These are phyloP conservation scores for Wallacemonas sp. DNA, from an alignment of 208 protist species.

Conservation along the genomic window DNA sequence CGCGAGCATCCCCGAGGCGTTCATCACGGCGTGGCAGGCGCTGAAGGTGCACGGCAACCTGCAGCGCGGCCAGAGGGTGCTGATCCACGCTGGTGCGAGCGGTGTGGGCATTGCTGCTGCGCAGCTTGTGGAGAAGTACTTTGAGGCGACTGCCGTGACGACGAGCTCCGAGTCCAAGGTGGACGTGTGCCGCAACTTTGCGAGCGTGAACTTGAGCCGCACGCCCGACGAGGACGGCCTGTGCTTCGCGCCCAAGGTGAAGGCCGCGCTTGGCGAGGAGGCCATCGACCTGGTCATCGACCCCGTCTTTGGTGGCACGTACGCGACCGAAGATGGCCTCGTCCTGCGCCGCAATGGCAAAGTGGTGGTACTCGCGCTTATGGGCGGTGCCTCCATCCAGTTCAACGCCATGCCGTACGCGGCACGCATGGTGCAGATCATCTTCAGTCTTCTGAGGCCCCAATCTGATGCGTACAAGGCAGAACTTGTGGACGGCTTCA, in stretches of 20 bases:
- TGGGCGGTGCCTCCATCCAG: conserved; percentile 52
- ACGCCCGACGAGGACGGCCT: conserved; percentile 48
- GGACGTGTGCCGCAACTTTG: conserved; percentile 56
- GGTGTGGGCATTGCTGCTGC: conserved; percentile 82
- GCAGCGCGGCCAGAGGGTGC: conserved; percentile 58
- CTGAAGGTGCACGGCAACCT: conserved; percentile 72
- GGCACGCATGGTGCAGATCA: not conserved
- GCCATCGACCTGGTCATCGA: conserved; percentile 75
- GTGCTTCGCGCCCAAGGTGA: conserved; percentile 64
- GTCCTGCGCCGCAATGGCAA: conserved; percentile 54
- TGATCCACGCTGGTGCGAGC: conserved; percentile 89
- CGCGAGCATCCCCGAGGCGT: conserved; percentile 90
- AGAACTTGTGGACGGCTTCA: not conserved
- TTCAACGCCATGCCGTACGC: conserved; percentile 44
- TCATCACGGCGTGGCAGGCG: conserved; percentile 92
- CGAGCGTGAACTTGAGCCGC: conserved; percentile 47
- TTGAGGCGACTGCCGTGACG: conserved; percentile 64
- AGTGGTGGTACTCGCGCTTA: conserved; percentile 63
- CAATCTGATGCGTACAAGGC: not conserved
- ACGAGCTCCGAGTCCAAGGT: conserved; percentile 75
- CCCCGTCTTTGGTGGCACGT: conserved; percentile 77
- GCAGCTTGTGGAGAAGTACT: conserved; percentile 87
- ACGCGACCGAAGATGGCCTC: conserved; percentile 54
- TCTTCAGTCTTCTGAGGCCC: not conserved
- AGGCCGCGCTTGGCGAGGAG: conserved; percentile 37